These are phyloP conservation scores for Citrus mangshanensis DNA, from an alignment of 345 rosid species.

Conservation along the genomic window DNA sequence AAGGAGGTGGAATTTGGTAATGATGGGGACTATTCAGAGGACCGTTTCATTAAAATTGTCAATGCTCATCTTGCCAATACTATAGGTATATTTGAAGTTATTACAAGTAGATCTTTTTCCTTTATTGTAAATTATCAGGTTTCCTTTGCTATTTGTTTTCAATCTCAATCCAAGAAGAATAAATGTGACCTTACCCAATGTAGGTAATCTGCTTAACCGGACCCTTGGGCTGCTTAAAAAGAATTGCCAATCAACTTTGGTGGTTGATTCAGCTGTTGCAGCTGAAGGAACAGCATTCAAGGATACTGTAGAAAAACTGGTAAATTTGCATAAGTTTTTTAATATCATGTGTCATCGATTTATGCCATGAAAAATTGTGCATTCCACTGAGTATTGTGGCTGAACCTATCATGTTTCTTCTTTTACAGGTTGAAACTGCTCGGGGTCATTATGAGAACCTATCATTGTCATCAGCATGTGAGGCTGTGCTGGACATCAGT, in stretches of 20 bases:
- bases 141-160: background rate
- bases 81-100: conserved; percentile 47
- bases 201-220: conserved; percentile 94
- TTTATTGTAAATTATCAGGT: background rate
- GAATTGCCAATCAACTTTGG: conserved; percentile 78
- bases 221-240: conserved; percentile 90
- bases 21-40: conserved; percentile 97
- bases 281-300: conserved; percentile 63
- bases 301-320: conserved; percentile 69
- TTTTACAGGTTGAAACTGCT: conserved; percentile 63
- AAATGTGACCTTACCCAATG: conserved; percentile 12
- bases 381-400: background rate
- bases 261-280: conserved; percentile 66
- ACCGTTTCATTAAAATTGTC: conserved; percentile 70
- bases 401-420: background rate
- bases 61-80: conserved; percentile 98
- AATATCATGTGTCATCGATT: background rate
- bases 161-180: background rate
- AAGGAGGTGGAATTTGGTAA: conserved; percentile 91
- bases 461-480: conserved; percentile 76
- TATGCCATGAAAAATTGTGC: background rate
- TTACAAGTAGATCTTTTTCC: background rate
- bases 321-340: conserved; percentile 20
- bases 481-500: conserved; percentile 79
- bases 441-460: conserved; percentile 59